Evolutionary conservation across 1,284 basidiomycete species (phyloP).

Genomic region (Apiotrichum domesticum): DNA sequence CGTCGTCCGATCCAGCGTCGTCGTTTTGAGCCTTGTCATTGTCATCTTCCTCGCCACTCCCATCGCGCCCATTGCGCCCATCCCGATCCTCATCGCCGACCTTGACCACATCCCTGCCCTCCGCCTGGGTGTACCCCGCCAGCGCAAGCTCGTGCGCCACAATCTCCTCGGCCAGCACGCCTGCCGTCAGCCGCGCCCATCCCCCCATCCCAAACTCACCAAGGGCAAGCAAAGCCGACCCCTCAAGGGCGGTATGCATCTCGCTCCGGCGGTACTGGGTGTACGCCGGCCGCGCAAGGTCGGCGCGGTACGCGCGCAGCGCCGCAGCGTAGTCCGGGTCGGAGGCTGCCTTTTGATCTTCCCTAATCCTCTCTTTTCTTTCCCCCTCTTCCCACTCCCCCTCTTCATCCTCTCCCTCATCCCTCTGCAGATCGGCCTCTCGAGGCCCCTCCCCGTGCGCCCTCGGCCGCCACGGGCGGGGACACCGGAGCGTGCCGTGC

Average conservation of each 20-base stretch:
- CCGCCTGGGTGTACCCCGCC: constrained; percentile 13
- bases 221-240: constrained; percentile 30
- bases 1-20: too few relatives aligned
- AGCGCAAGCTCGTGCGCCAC: constrained; percentile 15
- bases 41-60: not conserved
- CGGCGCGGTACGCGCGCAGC: not conserved
- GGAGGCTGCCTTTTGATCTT: too few relatives aligned
- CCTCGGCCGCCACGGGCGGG: too few relatives aligned
- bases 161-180: constrained; percentile 27
- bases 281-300: not conserved
- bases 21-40: not conserved
- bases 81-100: too few relatives aligned
- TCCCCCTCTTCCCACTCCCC: not conserved
- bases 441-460: too few relatives aligned
- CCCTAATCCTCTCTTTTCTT: too few relatives aligned
- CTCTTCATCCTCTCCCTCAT: not conserved
- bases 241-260: constrained; percentile 33
- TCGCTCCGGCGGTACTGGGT: constrained; percentile 15
- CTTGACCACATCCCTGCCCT: not conserved
- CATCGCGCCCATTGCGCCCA: too few relatives aligned
- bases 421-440: not conserved
- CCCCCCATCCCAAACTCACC: constrained; percentile 19
- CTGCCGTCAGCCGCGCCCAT: constrained; percentile 12
- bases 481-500: not conserved
- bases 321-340: too few relatives aligned